These are phyloP conservation scores for Tephrocybe rancida DNA, from an alignment of 768 basidiomycete species.

Conservation along the genomic window DNA sequence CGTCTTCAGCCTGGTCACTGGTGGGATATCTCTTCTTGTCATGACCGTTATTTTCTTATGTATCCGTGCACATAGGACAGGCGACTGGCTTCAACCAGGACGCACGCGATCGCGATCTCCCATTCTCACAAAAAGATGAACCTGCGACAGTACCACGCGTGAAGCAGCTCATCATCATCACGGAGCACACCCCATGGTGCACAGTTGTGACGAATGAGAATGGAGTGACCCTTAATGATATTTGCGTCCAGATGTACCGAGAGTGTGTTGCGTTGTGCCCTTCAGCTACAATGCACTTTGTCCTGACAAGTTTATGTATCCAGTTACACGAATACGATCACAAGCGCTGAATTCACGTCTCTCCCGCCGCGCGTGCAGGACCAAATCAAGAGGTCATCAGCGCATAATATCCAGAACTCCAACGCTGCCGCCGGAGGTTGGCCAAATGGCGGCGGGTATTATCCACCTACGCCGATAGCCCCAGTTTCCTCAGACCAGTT, in stretches of 20 bases:
- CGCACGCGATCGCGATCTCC: conserved; percentile 59
- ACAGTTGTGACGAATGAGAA: conserved; percentile 69
- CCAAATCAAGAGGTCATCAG: conserved; percentile 64
- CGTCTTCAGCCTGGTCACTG: conserved; percentile 71
- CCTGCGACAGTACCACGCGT: conserved; percentile 74
- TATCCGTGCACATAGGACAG: conserved; percentile 49
- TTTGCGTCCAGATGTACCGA: conserved; percentile 72
- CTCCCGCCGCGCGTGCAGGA: conserved; percentile 71
- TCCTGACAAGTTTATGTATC: conserved; percentile 2
- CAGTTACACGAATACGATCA: conserved; percentile 71
- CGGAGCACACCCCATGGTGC: conserved; percentile 73
- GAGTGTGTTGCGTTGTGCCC: conserved; percentile 55
- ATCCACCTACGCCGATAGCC: conserved; percentile 45
- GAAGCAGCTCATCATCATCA: conserved; percentile 58
- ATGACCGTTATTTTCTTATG: neutral
- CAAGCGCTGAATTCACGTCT: conserved; percentile 63
- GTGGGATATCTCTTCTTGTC: conserved; percentile 33
- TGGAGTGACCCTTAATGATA: conserved; percentile 77
- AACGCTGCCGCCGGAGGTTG: conserved; percentile 15
- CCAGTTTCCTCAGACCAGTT: conserved; percentile 41
- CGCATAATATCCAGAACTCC: conserved; percentile 29
- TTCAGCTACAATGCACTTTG: neutral
- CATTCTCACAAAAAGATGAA: conserved; percentile 55
- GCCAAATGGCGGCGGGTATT: conserved; percentile 40
- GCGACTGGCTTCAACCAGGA: conserved; percentile 65